Evolutionary conservation across 2,329 filamentous ascomycete species (phyloP).

Genomic region (Amauroascus verrucosus): DNA sequence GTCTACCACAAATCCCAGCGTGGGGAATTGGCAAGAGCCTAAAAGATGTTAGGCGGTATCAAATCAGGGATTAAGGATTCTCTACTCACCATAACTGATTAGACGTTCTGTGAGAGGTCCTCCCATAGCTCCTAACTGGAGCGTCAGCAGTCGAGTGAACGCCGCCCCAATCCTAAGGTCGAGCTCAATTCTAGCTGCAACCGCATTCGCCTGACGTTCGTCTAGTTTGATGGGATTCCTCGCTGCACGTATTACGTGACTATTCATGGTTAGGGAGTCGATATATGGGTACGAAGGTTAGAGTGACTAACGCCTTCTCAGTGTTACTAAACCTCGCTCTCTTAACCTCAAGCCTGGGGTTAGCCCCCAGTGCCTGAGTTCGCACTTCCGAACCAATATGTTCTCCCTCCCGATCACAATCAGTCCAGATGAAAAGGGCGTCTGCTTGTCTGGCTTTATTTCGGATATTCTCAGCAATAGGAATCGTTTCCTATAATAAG

Average conservation of each 20-base stretch:
- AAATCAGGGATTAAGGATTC: neutral
- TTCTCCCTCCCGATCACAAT: slow-evolving; percentile 95
- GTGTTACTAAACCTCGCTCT: slow-evolving; percentile 93
- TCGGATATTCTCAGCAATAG: slow-evolving; percentile 76
- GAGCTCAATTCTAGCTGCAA: slow-evolving; percentile 79
- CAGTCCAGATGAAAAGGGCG: slow-evolving; percentile 91
- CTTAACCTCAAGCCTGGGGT: slow-evolving; percentile 64
- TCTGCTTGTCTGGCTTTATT: slow-evolving; percentile 61
- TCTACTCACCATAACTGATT: slow-evolving; percentile 65
- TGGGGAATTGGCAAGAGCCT: slow-evolving; percentile 94
- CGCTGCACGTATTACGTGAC: slow-evolving; percentile 78
- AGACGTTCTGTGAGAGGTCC: slow-evolving; percentile 54
- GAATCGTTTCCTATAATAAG: slow-evolving; percentile 57
- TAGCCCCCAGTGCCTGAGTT: slow-evolving; percentile 64
- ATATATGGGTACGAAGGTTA: slow-evolving; percentile 7
- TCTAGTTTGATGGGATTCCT: slow-evolving; percentile 67
- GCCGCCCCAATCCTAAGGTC: slow-evolving; percentile 86
- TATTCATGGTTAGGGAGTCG: slow-evolving; percentile 28
- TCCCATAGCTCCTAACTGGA: slow-evolving; percentile 63
- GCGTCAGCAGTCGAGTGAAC: slow-evolving; percentile 80
- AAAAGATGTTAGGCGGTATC: slow-evolving; percentile 13
- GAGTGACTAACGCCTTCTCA: slow-evolving; percentile 60
- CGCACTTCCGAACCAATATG: slow-evolving; percentile 90
- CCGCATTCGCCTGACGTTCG: slow-evolving; percentile 75
- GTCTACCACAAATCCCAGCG: slow-evolving; percentile 92